These are phyloP conservation scores for Agaricus bisporus DNA, from an alignment of 768 basidiomycete genomes.

Conservation along the genomic window DNA sequence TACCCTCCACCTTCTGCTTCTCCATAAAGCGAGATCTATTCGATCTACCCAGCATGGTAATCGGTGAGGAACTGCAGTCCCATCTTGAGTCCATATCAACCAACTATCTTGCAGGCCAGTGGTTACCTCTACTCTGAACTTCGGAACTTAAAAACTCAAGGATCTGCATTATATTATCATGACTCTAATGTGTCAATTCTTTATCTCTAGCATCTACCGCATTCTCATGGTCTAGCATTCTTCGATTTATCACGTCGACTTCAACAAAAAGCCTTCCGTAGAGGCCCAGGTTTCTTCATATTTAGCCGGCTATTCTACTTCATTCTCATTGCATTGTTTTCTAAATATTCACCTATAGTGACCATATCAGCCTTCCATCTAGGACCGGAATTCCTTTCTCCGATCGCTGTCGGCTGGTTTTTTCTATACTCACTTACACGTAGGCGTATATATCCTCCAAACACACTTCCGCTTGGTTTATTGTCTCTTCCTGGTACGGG, in stretches of 20 bases:
- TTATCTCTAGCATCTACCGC: conserved; percentile 9
- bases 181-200: conserved; percentile 17
- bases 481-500: background rate
- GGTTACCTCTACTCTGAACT: conserved; percentile 70
- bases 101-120: conserved; percentile 56
- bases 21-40: conserved; percentile 91
- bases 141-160: conserved; percentile 5
- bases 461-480: conserved; percentile 4
- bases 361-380: background rate
- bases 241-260: background rate
- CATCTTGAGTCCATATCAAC: background rate
- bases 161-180: conserved; percentile 7
- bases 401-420: background rate
- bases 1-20: conserved; percentile 93
- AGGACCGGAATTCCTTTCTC: background rate
- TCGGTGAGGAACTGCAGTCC: conserved; percentile 44
- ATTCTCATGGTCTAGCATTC: conserved; percentile 8
- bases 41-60: conserved; percentile 83
- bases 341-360: background rate
- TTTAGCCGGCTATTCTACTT: background rate
- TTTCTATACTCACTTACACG: background rate
- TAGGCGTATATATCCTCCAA: background rate
- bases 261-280: background rate
- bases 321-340: conserved; percentile 2
- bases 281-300: background rate